Base-by-base conservation (phyloP, 2,329 filamentous ascomycete species). In the Aspergillus pseudonomiae region DNA sequence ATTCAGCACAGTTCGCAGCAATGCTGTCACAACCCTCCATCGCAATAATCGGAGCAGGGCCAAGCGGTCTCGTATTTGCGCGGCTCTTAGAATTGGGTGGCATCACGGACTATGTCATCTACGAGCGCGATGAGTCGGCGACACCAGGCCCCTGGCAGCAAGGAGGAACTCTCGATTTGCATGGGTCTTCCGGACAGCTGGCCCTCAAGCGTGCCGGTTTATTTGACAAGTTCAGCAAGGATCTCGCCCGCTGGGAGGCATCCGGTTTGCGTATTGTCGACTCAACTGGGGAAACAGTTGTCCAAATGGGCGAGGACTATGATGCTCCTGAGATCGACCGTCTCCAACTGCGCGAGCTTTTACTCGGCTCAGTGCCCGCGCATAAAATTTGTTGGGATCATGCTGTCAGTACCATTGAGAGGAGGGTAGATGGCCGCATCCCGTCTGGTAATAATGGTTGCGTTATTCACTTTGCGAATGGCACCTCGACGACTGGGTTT, bases 281-380 rank as follows among this genome's bases (percentile, higher is more conserved):
- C 54, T 43, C 43, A 0, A 12, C 6, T 6, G 19, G 58, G 26
- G 34, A 30, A 45, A 36, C 30, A 58, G 41, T 24, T 34, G 14
- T 16, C 52, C 19, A 52, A 24, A 43, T 62, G 11, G 72, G 69
- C 6, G 70, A 73, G 36, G 72, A 68, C 4, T 66, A 65, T 6
- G 73, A 77, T 48, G 65, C 73, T 16, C 80, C 80, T 1, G 80
- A 82, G 67, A 79, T 81, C 39, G 80, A 82, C 66, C 76, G 80
- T 2, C 59, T 63, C 14, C 72, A 76, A 45, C 61, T 82, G 59
- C 69, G 77, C 10, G 48, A 68, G n/a, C 63, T 81, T 26, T 70
- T 82, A 2, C 67, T 81, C n/a, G 65, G 70, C 11, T 72, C 75
- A 1, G 67, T 81, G 3, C 75, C 78, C 0, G 61, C 63, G 3